Conservation (phyloP, 495 filamentous ascomycete genomes). For the Pseudoneurospora amorphoporcata region DNA sequence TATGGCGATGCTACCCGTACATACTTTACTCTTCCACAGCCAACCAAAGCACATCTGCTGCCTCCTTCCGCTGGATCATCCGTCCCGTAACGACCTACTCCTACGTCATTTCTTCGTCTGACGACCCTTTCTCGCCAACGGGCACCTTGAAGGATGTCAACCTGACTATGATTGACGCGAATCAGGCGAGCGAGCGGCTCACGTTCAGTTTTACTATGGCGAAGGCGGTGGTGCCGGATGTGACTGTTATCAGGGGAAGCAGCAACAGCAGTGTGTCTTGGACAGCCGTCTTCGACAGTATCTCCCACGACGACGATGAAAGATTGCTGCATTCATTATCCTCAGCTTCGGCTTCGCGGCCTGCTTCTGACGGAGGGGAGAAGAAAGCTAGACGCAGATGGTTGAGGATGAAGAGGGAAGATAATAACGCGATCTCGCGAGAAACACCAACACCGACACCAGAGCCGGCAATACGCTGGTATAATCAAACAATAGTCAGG, state of each 20-base stretch:
- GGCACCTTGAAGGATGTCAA: conserved; percentile 65
- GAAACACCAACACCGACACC: background rate
- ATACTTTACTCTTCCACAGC: conserved; percentile 26
- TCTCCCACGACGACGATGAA: background rate
- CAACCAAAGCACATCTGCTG: conserved; percentile 5
- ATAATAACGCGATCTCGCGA: background rate
- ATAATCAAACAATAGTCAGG: conserved; percentile 37
- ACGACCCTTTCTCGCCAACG: conserved; percentile 48
- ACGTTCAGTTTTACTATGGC: conserved; percentile 34
- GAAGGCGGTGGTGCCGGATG: conserved; percentile 35
- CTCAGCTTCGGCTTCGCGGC: background rate
- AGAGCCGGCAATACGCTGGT: conserved; percentile 34
- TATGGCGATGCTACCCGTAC: conserved; percentile 49
- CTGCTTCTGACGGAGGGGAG: background rate
- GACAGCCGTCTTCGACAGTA: background rate
- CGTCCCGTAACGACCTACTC: conserved; percentile 8
- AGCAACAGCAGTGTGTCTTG: background rate
- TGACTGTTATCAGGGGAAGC: conserved; percentile 9
- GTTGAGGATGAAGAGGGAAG: background rate
- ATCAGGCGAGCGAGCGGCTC: conserved; percentile 48
- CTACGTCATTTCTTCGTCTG: conserved; percentile 36
- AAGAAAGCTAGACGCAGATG: background rate
- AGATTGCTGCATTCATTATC: background rate
- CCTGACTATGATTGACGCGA: conserved; percentile 60
- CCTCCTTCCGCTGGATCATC: conserved; percentile 51